Percentiles rank a stretch among this genome's conserved stretches.
Evolutionary conservation across 768 basidiomycete genomes (phyloP).

Genomic region (Boletus sp.): DNA sequence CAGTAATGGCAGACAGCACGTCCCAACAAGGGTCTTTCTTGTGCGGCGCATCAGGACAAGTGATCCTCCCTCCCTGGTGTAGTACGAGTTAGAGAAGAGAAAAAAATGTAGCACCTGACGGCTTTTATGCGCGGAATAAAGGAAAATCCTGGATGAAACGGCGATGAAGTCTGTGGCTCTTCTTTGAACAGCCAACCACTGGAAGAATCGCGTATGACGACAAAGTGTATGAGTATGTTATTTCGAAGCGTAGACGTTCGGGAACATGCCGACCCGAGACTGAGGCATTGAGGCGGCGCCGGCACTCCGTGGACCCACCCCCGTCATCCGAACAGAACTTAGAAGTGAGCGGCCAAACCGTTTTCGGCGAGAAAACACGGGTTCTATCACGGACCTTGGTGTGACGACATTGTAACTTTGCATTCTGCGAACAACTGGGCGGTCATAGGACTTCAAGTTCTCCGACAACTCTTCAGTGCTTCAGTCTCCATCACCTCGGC

Average conservation of each 20-base stretch:
- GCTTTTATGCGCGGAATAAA: no score
- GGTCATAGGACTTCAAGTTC: neutral
- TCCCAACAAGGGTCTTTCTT: neutral
- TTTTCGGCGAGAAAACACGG: neutral
- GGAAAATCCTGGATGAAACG: no score
- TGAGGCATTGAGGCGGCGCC: neutral
- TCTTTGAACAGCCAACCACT: no score
- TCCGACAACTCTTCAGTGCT: neutral
- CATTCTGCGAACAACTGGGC: neutral
- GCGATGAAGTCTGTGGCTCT: no score
- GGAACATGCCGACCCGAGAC: neutral
- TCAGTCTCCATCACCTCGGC: neutral
- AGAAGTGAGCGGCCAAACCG: no score
- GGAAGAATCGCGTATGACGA: no score
- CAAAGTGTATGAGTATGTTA: no score
- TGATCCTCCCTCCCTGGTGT: neutral
- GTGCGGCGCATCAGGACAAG: conserved; percentile 2
- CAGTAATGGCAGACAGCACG: conserved; percentile 10
- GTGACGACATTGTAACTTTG: no score
- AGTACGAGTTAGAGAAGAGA: neutral
- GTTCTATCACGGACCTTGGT: neutral
- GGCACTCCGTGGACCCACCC: neutral
- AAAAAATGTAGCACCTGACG: neutral
- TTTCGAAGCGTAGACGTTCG: neutral
- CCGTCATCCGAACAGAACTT: neutral